Conservation (phyloP, 345 rosid species). For the Arabidopsis thaliana region DNA sequence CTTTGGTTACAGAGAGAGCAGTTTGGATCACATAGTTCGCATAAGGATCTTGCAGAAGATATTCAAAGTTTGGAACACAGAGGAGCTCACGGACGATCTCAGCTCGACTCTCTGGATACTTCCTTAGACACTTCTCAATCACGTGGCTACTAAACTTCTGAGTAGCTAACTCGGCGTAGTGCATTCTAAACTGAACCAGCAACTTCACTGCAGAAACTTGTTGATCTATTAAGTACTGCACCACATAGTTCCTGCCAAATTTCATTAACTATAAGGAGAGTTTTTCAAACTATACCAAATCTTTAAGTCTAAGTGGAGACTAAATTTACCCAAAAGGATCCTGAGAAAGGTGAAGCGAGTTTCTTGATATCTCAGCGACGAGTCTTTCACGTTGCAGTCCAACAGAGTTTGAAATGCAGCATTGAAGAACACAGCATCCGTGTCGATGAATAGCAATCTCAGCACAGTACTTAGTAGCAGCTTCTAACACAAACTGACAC, state of each 20-base stretch:
- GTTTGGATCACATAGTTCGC: constrained; percentile 83
- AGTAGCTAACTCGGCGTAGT: constrained; percentile 62
- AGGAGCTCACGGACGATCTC: constrained; percentile 62
- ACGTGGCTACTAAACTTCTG: constrained; percentile 87
- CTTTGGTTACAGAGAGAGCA: constrained; percentile 68
- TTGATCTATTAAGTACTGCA: constrained; percentile 68
- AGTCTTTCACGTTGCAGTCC: constrained; percentile 59
- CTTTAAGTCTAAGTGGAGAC: background rate
- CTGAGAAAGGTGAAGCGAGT: constrained; percentile 66
- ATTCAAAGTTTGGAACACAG: constrained; percentile 61
- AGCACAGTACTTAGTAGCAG: constrained; percentile 63
- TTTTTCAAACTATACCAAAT: background rate
- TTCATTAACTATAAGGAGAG: background rate
- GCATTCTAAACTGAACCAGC: constrained; percentile 53
- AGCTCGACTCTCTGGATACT: constrained; percentile 55
- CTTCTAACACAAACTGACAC: constrained; percentile 68
- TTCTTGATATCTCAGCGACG: constrained; percentile 54
- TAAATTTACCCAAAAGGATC: constrained; percentile 72
- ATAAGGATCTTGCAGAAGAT: constrained; percentile 71
- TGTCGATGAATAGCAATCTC: constrained; percentile 77
- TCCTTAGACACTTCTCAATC: constrained; percentile 68
- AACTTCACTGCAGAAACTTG: constrained; percentile 47
- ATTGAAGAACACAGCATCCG: constrained; percentile 79
- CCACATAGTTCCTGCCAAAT: constrained; percentile 71
- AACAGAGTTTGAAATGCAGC: constrained; percentile 60